These are phyloP conservation scores for Helotiales sp. DNA, from an alignment of 2,329 filamentous ascomycete genomes.

Conservation along the genomic window DNA sequence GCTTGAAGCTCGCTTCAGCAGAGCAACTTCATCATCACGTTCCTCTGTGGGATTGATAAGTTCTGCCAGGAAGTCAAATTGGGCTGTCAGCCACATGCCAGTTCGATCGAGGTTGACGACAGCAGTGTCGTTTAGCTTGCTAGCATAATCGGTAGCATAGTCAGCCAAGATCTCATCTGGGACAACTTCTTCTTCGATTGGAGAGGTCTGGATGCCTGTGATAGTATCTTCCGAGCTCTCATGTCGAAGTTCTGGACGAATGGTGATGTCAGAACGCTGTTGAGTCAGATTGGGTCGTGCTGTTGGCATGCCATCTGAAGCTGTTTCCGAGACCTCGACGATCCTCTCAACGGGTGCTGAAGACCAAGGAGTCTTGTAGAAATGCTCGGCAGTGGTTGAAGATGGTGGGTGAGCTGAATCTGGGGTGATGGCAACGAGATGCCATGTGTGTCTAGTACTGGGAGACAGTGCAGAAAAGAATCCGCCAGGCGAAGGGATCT, in stretches of 20 bases:
- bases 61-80: slow-evolving; percentile 73
- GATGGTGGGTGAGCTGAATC: slow-evolving; percentile 65
- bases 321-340: slow-evolving; percentile 54
- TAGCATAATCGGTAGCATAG: slow-evolving; percentile 74
- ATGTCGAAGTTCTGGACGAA: slow-evolving; percentile 32
- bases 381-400: slow-evolving; percentile 87
- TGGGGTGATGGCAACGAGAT: slow-evolving; percentile 55
- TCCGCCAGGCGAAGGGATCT: slow-evolving; percentile 86
- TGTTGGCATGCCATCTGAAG: slow-evolving; percentile 64
- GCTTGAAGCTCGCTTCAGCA: slow-evolving; percentile 33
- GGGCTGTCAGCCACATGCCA: slow-evolving; percentile 80
- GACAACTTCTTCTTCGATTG: slow-evolving; percentile 49
- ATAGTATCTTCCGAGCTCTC: slow-evolving; percentile 40
- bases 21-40: slow-evolving; percentile 32
- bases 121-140: slow-evolving; percentile 69
- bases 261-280: slow-evolving; percentile 36
- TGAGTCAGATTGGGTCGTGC: slow-evolving; percentile 55
- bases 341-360: slow-evolving; percentile 64
- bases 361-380: slow-evolving; percentile 82
- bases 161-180: slow-evolving; percentile 66
- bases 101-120: slow-evolving; percentile 81
- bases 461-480: slow-evolving; percentile 87
- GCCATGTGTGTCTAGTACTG: slow-evolving; percentile 79
- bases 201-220: slow-evolving; percentile 35
- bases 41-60: slow-evolving; percentile 58